A percentile compares a stretch with the other conserved stretches of the same genome.
Conservation (phyloP, 495 filamentous ascomycete species). For the Penicillium flavigenum region DNA sequence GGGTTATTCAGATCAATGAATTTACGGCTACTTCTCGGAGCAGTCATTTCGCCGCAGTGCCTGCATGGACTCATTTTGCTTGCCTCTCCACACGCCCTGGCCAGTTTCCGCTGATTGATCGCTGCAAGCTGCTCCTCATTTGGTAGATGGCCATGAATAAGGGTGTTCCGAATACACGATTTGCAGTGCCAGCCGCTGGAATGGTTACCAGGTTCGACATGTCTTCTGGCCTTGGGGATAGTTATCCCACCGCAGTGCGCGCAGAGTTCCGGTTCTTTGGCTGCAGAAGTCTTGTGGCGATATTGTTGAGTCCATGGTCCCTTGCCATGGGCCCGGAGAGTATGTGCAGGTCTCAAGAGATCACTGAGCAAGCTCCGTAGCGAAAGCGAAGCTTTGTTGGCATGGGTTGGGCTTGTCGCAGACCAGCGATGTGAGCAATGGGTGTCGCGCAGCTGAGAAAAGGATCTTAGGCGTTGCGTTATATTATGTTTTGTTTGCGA, state of each 20-base stretch:
- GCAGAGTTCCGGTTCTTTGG: not conserved
- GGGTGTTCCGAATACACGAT: not conserved
- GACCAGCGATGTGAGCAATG: not conserved
- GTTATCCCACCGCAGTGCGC: conserved; percentile 5
- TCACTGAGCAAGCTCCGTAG: not conserved
- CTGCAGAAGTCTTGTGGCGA: not conserved
- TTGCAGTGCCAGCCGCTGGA: conserved; percentile 13
- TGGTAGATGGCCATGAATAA: not conserved
- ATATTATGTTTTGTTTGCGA: not conserved
- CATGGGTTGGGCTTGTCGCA: not conserved
- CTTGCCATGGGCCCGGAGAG: not conserved
- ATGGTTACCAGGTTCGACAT: not conserved
- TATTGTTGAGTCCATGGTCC: not conserved
- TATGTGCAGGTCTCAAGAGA: not conserved
- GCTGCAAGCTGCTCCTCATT: conserved; percentile 8
- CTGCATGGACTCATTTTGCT: conserved; percentile 2
- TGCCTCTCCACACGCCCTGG: not conserved
- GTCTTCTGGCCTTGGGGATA: conserved; percentile 1
- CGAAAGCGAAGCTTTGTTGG: not conserved
- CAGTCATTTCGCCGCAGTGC: conserved; percentile 2
- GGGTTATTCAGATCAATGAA: conserved; percentile 2
- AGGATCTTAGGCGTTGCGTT: not conserved
- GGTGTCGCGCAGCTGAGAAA: not conserved
- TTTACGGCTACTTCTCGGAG: conserved; percentile 4
- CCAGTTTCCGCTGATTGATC: not conserved